These are phyloP conservation scores for Boeremia lycopersici DNA, from an alignment of 2,329 filamentous ascomycete genomes.

Conservation along the genomic window DNA sequence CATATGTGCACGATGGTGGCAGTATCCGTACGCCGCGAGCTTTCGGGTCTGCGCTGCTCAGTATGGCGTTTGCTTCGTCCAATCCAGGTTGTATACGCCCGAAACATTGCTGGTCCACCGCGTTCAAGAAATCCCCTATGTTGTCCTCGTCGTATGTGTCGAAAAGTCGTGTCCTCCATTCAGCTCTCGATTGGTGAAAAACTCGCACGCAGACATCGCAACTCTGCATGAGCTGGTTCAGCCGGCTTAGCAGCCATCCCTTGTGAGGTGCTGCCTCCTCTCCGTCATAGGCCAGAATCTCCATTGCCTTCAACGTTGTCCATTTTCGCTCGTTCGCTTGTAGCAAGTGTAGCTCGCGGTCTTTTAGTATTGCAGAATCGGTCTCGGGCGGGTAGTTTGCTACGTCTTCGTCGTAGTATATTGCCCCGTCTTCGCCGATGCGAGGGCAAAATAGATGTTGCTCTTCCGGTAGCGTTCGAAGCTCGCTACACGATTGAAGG, in stretches of 20 bases:
- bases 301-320: constrained; percentile 49
- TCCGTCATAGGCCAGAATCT: constrained; percentile 57
- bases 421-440: constrained; percentile 37
- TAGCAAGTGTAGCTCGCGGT: constrained; percentile 43
- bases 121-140: constrained; percentile 51
- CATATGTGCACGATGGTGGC: constrained; percentile 69
- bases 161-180: constrained; percentile 50
- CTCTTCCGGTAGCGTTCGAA: constrained; percentile 45
- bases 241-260: constrained; percentile 47
- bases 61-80: constrained; percentile 48
- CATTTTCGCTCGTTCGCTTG: constrained; percentile 50
- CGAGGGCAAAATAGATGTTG: constrained; percentile 59
- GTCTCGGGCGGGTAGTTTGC: constrained; percentile 38
- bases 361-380: constrained; percentile 27
- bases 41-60: constrained; percentile 55
- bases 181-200: constrained; percentile 52
- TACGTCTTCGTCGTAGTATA: constrained; percentile 55
- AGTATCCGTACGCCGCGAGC: constrained; percentile 58
- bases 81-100: constrained; percentile 52
- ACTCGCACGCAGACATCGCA: constrained; percentile 59
- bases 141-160: constrained; percentile 53
- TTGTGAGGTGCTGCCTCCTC: constrained; percentile 53
- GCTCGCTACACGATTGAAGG: constrained; percentile 38
- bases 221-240: constrained; percentile 51
- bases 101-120: constrained; percentile 54